These are phyloP conservation scores for Nissolia schottii DNA, from an alignment of 306 rosid genomes.

Conservation along the genomic window DNA sequence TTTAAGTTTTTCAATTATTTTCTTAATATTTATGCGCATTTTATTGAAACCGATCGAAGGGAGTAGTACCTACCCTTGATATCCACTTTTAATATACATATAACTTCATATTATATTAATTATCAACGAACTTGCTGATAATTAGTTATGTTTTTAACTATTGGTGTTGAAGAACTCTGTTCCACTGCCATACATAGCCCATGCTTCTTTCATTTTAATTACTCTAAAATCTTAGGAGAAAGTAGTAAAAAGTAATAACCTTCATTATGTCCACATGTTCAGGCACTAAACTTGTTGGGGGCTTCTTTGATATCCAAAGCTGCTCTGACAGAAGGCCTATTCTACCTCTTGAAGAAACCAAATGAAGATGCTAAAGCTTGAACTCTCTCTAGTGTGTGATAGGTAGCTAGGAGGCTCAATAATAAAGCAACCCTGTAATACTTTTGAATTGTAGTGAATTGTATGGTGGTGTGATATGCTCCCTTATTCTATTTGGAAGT, in stretches of 20 bases:
- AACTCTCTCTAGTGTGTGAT: neutral
- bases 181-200: no score
- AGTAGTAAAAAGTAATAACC: neutral
- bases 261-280: neutral
- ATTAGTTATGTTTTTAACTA: neutral
- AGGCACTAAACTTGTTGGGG: constrained; percentile 33
- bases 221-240: neutral
- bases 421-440: neutral
- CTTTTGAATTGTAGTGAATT: neutral
- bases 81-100: no score
- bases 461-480: no score
- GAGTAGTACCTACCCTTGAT: no score
- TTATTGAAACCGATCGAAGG: no score
- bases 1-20: no score
- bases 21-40: no score
- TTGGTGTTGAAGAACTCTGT: no score
- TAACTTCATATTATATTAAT: no score
- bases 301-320: constrained; percentile 32
- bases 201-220: neutral
- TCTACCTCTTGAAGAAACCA: constrained; percentile 4
- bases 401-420: neutral
- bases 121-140: neutral
- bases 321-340: constrained; percentile 28
- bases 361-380: constrained; percentile 7
- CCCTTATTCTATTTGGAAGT: no score